phyloP scores from a whole-genome alignment of 2,329 filamentous ascomycete species.

The Cordyceps fumosorosea region DNA sequence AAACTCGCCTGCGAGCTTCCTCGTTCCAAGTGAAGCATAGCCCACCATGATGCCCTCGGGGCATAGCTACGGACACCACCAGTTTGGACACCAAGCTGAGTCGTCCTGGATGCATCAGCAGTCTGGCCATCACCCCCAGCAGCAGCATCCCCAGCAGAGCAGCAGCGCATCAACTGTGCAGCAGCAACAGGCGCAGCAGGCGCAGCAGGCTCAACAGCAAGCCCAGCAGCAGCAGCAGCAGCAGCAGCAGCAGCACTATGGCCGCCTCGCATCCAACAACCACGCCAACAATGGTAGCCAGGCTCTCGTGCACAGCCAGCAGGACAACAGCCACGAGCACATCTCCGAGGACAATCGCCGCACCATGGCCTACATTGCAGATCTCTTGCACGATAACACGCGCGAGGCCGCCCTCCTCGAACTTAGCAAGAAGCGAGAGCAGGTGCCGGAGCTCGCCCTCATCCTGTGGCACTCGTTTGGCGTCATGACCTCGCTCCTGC shows the following conservation, averaged over 20 bases:
- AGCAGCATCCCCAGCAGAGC: conserved; percentile 46
- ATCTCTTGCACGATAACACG: conserved; percentile 79
- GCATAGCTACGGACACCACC: conserved; percentile 62
- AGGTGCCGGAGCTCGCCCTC: conserved; percentile 90
- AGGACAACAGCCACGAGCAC: conserved; percentile 55
- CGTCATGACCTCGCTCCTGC: conserved; percentile 94
- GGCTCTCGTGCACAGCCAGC: conserved; percentile 38
- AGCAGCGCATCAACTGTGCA: conserved; percentile 47
- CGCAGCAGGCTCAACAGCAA: conserved; percentile 37
- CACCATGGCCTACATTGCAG: conserved; percentile 88
- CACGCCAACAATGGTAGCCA: conserved; percentile 45
- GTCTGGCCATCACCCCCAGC: conserved; percentile 46
- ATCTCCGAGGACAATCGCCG: conserved; percentile 85
- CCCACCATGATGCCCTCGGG: conserved; percentile 52
- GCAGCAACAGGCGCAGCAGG: conserved; percentile 28
- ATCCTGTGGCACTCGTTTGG: conserved; percentile 99
- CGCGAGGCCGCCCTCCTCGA: conserved; percentile 89
- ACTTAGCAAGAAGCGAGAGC: conserved; percentile 96
- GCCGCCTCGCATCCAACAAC: conserved; percentile 58
- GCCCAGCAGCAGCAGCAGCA: conserved; percentile 30
- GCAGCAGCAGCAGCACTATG: conserved; percentile 59
- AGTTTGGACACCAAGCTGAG: conserved; percentile 56
- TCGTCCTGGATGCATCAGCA: conserved; percentile 64
- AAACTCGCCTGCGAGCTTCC: neutral
- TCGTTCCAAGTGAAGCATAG: neutral